Percentiles rank a stretch among this genome's conserved stretches.
Conservation (phyloP, 169 alveolate species). For the Besnoitia besnoiti region DNA sequence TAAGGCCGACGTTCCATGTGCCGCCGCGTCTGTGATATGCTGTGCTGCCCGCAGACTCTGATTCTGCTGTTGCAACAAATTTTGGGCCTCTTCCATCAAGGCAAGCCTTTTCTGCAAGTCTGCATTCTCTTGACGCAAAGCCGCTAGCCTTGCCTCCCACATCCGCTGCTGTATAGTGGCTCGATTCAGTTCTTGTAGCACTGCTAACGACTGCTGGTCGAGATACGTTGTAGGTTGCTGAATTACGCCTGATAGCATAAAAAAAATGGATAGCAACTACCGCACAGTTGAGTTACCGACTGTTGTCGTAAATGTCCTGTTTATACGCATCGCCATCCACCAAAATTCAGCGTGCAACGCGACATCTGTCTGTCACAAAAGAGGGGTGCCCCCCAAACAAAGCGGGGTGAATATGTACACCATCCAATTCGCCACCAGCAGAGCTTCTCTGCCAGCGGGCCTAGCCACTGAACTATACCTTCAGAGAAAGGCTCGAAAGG, state of each 20-base stretch:
- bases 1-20: background rate
- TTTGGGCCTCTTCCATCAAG: background rate
- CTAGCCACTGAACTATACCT: background rate
- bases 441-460: no score
- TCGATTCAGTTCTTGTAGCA: background rate
- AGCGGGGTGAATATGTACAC: no score
- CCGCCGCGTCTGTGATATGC: background rate
- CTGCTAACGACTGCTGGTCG: background rate
- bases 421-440: no score
- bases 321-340: no score
- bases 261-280: background rate
- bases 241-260: background rate
- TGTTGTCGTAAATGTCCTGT: no score
- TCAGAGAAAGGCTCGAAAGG: background rate
- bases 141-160: background rate
- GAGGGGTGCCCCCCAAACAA: no score
- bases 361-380: no score
- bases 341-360: no score
- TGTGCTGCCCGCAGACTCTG: constrained; percentile 13
- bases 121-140: background rate
- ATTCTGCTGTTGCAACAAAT: background rate
- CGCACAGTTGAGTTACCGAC: background rate
- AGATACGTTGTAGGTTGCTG: background rate
- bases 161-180: background rate
- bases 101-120: background rate